Percentiles rank a stretch among this genome's conserved stretches.
Evolutionary conservation across 352 stramenopile species (phyloP).

Genomic region (Phytopythium kandeliae): DNA sequence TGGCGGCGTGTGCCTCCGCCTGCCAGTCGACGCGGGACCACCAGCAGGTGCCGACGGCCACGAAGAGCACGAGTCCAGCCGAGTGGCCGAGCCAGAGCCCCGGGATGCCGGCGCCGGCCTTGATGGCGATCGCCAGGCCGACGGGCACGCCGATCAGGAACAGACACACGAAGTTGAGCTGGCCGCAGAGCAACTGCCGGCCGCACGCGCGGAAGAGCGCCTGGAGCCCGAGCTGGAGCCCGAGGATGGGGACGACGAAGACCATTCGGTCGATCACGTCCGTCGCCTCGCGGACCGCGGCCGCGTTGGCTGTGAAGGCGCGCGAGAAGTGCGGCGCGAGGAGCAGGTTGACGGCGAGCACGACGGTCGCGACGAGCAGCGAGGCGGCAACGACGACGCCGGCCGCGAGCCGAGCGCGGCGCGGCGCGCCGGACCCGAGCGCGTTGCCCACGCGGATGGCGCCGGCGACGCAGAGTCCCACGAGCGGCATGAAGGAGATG

Average conservation of each 20-base stretch:
- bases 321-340: constrained; percentile 13
- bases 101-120: constrained; percentile 13
- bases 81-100: constrained; percentile 27
- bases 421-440: constrained; percentile 16
- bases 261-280: constrained; percentile 3
- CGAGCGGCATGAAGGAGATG: constrained; percentile 18
- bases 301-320: constrained; percentile 14
- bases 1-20: constrained; percentile 7
- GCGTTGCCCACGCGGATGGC: constrained; percentile 27
- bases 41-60: constrained; percentile 8
- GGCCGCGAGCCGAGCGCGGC: constrained; percentile 12
- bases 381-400: constrained; percentile 6
- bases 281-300: constrained; percentile 2
- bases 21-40: constrained; percentile 11
- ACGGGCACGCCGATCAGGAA: constrained; percentile 17
- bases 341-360: constrained; percentile 6
- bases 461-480: constrained; percentile 13
- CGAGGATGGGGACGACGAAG: constrained; percentile 12
- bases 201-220: constrained; percentile 16
- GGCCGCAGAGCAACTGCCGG: constrained; percentile 13
- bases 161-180: constrained; percentile 18
- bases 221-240: constrained; percentile 10
- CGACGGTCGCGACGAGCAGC: neutral
- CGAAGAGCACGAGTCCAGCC: constrained; percentile 13
- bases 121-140: constrained; percentile 16